Percentiles rank a stretch among this genome's conserved stretches.
Evolutionary conservation across 352 stramenopile species (phyloP).

Genomic region (Phytophthora syringae): DNA sequence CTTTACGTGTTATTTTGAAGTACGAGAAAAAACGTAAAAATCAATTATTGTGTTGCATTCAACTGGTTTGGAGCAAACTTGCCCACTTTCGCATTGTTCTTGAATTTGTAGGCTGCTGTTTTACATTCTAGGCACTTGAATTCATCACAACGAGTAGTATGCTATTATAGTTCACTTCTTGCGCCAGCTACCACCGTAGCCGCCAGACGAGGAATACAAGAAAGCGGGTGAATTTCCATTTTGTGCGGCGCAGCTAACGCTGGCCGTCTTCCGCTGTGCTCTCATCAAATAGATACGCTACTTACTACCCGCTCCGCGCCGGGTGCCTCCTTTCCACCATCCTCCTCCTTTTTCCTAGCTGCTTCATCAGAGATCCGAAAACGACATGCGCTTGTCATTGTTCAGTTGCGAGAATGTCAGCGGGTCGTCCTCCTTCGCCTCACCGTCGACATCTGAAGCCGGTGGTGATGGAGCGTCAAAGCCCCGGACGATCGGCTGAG

Average conservation of each 20-base stretch:
- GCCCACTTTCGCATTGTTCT: no score
- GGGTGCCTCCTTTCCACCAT: slow-evolving; percentile 22
- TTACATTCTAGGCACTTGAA: no score
- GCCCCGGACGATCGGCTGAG: slow-evolving; percentile 9
- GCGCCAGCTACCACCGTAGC: no score
- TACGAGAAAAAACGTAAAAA: slow-evolving; percentile 23
- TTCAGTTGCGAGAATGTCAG: slow-evolving; percentile 45
- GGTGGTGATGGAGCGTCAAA: slow-evolving; percentile 20
- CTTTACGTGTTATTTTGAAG: no score
- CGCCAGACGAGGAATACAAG: no score
- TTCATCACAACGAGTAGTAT: no score
- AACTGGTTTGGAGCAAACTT: no score
- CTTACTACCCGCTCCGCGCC: slow-evolving; percentile 30
- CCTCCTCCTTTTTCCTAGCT: slow-evolving; percentile 1
- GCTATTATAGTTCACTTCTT: no score
- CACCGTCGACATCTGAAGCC: slow-evolving; percentile 6
- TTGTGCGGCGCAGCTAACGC: slow-evolving; percentile 16
- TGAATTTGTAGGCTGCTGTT: no score
- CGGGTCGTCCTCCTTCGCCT: slow-evolving; percentile 25
- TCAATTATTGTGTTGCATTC: no score
- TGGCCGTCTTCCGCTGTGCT: slow-evolving; percentile 17
- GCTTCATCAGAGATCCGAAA: slow-evolving; percentile 42
- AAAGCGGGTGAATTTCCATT: no score
- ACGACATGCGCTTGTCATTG: slow-evolving; percentile 45
- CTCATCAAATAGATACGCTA: slow-evolving; percentile 49